A percentile compares a stretch with the other conserved stretches of the same genome.
Evolutionary conservation across 257 asterid species (phyloP).

Genomic region (Fraxinus anomala): DNA sequence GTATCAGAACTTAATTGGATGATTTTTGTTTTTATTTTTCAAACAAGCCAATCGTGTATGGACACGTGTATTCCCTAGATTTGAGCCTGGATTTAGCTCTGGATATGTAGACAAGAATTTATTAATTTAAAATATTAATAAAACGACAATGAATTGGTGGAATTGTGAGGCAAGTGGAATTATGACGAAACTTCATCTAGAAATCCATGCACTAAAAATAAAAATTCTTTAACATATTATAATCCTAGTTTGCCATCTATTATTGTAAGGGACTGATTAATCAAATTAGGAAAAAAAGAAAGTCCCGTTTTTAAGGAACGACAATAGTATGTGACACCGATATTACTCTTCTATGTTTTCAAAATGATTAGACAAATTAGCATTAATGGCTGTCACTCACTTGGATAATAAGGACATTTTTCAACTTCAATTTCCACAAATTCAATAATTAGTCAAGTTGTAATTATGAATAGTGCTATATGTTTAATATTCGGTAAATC

Average conservation of each 20-base stretch:
- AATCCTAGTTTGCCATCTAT: background rate
- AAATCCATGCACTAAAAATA: background rate
- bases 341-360: background rate
- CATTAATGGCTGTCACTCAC: conserved; percentile 18
- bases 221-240: background rate
- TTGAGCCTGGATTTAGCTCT: too few species aligned
- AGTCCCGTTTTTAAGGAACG: background rate
- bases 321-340: background rate
- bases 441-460: conserved; percentile 4
- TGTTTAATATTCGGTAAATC: background rate
- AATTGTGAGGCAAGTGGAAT: background rate
- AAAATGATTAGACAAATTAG: background rate
- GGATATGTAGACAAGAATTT: too few species aligned
- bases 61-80: too few species aligned
- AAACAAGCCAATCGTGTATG: too few species aligned
- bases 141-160: background rate
- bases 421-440: conserved; percentile 10
- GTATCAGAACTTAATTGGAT: too few species aligned
- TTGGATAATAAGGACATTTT: conserved; percentile 3
- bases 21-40: too few species aligned
- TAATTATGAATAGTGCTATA: conserved; percentile 2
- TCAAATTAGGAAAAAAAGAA: background rate
- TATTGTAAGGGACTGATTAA: background rate
- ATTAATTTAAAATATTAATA: background rate
- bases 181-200: background rate